Evolutionary conservation across 2,329 filamentous ascomycete genomes (phyloP), one percentile per base, ranked within the genome.

Genomic region (Raffaelea deltoideospora): DNA sequence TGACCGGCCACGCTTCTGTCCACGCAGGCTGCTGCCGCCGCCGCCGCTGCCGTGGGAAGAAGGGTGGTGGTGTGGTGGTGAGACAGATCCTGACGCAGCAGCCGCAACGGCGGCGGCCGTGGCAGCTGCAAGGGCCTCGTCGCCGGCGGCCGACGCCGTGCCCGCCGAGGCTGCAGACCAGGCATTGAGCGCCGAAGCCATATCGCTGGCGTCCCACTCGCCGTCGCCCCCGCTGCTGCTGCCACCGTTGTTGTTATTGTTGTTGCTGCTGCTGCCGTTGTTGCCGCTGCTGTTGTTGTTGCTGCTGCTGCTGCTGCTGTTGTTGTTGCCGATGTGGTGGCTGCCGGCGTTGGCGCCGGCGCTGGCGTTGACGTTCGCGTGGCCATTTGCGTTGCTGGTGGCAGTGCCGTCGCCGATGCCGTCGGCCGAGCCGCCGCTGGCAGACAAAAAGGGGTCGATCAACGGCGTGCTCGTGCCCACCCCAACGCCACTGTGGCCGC

Each of bases 301-400:
- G 14, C 21, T 26, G n/a, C n/a, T 31, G 34, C 37, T 34, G 37
- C 27, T 33, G 31, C 11, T 24, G 21, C 17, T 31, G n/a, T 19
- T 37, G 35, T 19, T 40, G 36, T 13, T 31, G 29, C 19, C 23
- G 38, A 17, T 3, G 39, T 43, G 37, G 3, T 20, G 18, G 17
- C 40, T 15, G 66, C 67, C 0, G 61, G 59, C 27, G 58, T 57
- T 18, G 65, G 60, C 13, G 74, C 51, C 2, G 61, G 61, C 2
- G 67, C 69, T 2, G 64, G 67, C 5, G 67, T 69, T 3, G 70
- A 69, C 19, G 72, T n/a, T n/a, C n/a, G n/a, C n/a, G n/a, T n/a
- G n/a, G n/a, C n/a, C n/a, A n/a, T n/a, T n/a, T n/a, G n/a, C n/a
- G n/a, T n/a, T n/a, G n/a, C n/a, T n/a, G n/a, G n/a, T n/a, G n/a